Base-by-base conservation (phyloP, 805 yeast genomes). In the Brettanomyces naardenensis region DNA sequence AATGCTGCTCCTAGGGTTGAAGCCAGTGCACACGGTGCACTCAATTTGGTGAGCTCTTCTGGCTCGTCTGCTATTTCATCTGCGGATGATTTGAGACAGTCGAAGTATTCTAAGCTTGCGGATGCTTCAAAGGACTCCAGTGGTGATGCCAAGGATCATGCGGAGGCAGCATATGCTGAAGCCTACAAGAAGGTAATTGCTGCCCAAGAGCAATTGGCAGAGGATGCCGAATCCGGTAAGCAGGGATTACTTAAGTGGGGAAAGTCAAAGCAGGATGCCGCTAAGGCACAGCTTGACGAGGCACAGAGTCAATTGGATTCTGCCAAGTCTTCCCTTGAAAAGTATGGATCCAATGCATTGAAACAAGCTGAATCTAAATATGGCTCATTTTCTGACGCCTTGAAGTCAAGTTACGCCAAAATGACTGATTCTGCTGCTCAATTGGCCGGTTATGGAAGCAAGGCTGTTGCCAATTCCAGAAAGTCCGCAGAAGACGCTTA, bases 91-190 rank as follows among this genome's bases (percentile, higher is more conserved):
- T 14, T 13, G 7, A 18, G 11, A 9, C 19, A 36, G 14, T 19
- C 17, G 11, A 23, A 26, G 21, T 29, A 34, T 17, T n/a, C 39
- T 6, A 19, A 37, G 28, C 21, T 25, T 19, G 13, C 19, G 15
- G 31, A 40, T 4, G 38, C 36, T 9, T 37, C 39, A 33, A 48
- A 53, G 39, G 49, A 57, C 19, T 47, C 56, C 11, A 26, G 11
- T 11, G 31, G 19, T 13, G 14, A 11, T n/a, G 23, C 31, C n/a
- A 17, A 26, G 9, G 31, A 26, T 17, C 26, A 14, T 14, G 31
- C 31, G 13, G 31, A 26, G 18, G 31, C 22, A 7, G 37, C 37
- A 5, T 35, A 35, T 29, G 19, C 19, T 11, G 19, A 10, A 13
- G 38, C 38, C 15, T 26, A 14, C 20, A 19, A 31, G 14, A 19